phyloP scores from a whole-genome alignment of 352 stramenopile species.

The Blastocystis sp. region DNA sequence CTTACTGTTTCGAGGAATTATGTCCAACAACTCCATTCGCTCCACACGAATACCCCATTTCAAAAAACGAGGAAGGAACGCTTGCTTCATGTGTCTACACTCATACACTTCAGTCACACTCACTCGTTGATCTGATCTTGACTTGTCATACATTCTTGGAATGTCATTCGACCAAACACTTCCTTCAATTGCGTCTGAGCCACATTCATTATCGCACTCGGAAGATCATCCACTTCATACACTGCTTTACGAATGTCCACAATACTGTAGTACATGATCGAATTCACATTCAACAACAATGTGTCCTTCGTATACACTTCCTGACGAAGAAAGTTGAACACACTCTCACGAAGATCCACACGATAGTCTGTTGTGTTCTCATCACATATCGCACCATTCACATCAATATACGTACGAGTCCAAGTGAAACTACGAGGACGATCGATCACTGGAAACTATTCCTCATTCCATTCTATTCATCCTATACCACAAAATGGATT shows the following conservation, averaged over 20 bases:
- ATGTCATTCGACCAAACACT: constrained; percentile 62
- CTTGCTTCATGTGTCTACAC: constrained; percentile 60
- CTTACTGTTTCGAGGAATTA: constrained; percentile 55
- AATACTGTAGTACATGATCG: constrained; percentile 62
- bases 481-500: constrained; percentile 58
- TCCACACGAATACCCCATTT: constrained; percentile 61
- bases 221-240: constrained; percentile 62
- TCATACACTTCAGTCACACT: background rate
- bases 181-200: constrained; percentile 62
- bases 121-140: constrained; percentile 61
- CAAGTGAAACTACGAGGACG: constrained; percentile 58
- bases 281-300: constrained; percentile 59
- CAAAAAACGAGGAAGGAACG: constrained; percentile 59
- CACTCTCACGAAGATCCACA: constrained; percentile 60
- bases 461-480: background rate
- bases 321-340: constrained; percentile 61
- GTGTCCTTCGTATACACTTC: constrained; percentile 61
- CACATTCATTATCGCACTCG: constrained; percentile 60
- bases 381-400: constrained; percentile 44
- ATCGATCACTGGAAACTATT: constrained; percentile 59
- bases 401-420: constrained; percentile 41
- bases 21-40: constrained; percentile 62
- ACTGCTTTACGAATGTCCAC: constrained; percentile 61
- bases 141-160: constrained; percentile 60
- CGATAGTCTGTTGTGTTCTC: constrained; percentile 57